Evolutionary conservation across 768 basidiomycete species (phyloP), one percentile per base, ranked within the genome.

Genomic region (Lepiota brunneoincarnata): DNA sequence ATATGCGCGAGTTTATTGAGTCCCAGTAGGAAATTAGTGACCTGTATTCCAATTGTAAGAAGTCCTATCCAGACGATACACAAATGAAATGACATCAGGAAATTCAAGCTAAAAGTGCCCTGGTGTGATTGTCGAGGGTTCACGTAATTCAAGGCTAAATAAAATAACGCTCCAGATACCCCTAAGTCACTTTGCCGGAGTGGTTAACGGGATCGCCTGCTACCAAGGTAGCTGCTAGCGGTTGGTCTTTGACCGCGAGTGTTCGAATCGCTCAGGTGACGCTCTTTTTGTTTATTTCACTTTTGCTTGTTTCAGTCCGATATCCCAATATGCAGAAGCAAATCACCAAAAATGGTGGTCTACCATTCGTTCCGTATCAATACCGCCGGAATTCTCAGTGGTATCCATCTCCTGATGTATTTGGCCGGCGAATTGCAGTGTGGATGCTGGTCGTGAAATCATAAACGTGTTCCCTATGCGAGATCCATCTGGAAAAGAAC

Each of bases 131-230:
- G n/a, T n/a, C n/a, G n/a, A n/a, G n/a, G n/a, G n/a, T 31, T 7
- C 21, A 21, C 15, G 21, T 17, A 2, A 21, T 2, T n/a, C 17
- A 34, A 1, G 21, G 12, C 15, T 44, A 23, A 14, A 44, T 26
- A 2, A 1, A 5, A 9, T 20, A 14, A 14, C 20, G 6, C 18
- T 18, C 14, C 0, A 1, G 0, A 15, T 3, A 17, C 20, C n/a
- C 12, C 6, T 31, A 59, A 53, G 86, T 87, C 86, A 88, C 89
- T 89, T 90, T 91, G 87, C 88, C 89, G 87, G 88, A 91, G 89
- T 90, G 88, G 88, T 91, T 90, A 90, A 89, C 83, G 83, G 83
- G 82, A 83, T 83, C 80, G 82, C 84, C 84, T 85, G 84, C 82
- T 85, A 86, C 59, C 47, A 49, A 53, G 60, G 61, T 59, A 64